A percentile compares a stretch with the other conserved stretches of the same genome.
phyloP scores from a whole-genome alignment of 2,329 filamentous ascomycete genomes.

The Penicillium psychrosexuale region DNA sequence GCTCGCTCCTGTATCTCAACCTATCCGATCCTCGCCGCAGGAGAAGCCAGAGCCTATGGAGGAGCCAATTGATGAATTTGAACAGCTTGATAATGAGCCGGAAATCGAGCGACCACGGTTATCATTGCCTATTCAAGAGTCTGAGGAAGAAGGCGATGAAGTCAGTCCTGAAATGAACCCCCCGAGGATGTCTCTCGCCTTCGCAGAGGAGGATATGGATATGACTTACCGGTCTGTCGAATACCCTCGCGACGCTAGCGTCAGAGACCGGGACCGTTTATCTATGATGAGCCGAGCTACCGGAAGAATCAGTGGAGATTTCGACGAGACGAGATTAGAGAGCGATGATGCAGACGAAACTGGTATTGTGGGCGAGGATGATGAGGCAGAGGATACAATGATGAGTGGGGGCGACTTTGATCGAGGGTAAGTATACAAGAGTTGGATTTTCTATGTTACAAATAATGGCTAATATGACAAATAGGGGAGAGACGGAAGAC shows the following conservation, averaged over 20 bases:
- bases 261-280: slow-evolving; percentile 37
- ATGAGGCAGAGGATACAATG: slow-evolving; percentile 35
- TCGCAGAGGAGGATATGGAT: slow-evolving; percentile 49
- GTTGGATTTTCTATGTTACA: slow-evolving; percentile 17
- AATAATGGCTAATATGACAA: slow-evolving; percentile 17
- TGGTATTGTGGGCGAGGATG: slow-evolving; percentile 38
- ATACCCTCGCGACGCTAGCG: slow-evolving; percentile 42
- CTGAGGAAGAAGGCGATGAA: slow-evolving; percentile 46
- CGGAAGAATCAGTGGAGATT: slow-evolving; percentile 50
- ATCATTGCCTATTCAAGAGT: slow-evolving; percentile 49
- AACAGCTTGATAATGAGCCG: slow-evolving; percentile 49
- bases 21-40: slow-evolving; percentile 48
- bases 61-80: slow-evolving; percentile 37
- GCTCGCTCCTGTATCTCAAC: slow-evolving; percentile 50
- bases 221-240: slow-evolving; percentile 43
- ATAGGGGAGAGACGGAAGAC: slow-evolving; percentile 45
- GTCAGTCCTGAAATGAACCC: slow-evolving; percentile 36
- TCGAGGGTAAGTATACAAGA: slow-evolving; percentile 31
- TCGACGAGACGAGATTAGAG: slow-evolving; percentile 49
- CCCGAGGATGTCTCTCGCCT: slow-evolving; percentile 39
- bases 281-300: slow-evolving; percentile 46
- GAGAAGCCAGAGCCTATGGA: slow-evolving; percentile 24
- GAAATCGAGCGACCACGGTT: slow-evolving; percentile 42
- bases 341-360: slow-evolving; percentile 42
- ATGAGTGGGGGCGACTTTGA: slow-evolving; percentile 40